A percentile compares a stretch with the other conserved stretches of the same genome.
Evolutionary conservation across 1,284 basidiomycete genomes (phyloP).

Genomic region (Volvariella volvacea): DNA sequence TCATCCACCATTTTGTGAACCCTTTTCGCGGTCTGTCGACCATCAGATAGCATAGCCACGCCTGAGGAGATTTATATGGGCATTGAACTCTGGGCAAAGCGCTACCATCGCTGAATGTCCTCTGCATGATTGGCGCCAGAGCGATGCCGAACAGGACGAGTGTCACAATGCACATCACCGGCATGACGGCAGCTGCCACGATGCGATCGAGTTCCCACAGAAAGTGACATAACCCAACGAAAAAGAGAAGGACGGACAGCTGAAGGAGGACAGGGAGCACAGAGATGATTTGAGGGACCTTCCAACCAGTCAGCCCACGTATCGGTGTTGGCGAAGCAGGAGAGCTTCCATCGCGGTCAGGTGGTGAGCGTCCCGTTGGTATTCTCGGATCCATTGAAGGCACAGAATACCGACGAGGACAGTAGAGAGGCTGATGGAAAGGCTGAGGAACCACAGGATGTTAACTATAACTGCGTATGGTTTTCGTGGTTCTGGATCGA

Average conservation of each 20-base stretch:
- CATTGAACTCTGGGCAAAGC: background rate
- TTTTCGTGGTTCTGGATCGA: background rate
- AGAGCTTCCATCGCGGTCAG: conserved; percentile 5
- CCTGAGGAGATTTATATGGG: conserved; percentile 5
- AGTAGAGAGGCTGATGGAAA: background rate
- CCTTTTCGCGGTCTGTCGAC: background rate
- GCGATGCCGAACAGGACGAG: background rate
- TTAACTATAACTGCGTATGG: background rate
- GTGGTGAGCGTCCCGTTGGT: background rate
- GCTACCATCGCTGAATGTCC: background rate
- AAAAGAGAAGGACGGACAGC: conserved; percentile 18
- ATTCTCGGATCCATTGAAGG: conserved; percentile 2
- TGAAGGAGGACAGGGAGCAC: conserved; percentile 21
- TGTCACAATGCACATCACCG: background rate
- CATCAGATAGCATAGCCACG: background rate
- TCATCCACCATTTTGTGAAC: too few species aligned
- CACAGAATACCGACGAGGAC: background rate
- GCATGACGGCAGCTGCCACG: background rate
- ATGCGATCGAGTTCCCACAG: conserved; percentile 10
- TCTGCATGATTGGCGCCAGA: conserved; percentile 8
- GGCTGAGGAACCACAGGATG: background rate
- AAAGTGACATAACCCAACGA: conserved; percentile 14
- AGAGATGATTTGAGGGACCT: conserved; percentile 17
- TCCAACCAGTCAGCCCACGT: conserved; percentile 18
- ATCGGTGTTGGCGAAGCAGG: conserved; percentile 17